Percentiles rank a stretch among this genome's conserved stretches.
Conservation (phyloP, 495 filamentous ascomycete genomes). For the Articulospora tetracladia region DNA sequence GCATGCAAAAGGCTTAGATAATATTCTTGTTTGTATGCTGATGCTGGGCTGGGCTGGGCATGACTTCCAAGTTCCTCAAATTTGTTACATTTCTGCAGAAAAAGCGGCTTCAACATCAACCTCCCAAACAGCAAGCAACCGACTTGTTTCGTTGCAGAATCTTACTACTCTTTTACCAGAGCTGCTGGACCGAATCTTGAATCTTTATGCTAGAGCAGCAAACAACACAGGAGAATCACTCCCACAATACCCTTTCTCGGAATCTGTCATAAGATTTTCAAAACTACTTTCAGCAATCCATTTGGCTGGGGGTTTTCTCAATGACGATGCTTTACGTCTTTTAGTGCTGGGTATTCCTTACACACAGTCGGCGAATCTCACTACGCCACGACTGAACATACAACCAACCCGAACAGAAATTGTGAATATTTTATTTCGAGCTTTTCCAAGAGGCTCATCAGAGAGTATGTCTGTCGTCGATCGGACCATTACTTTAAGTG, state of each 20-base stretch:
- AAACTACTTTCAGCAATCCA: conserved; percentile 70
- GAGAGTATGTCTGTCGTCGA: conserved; percentile 68
- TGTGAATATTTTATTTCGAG: conserved; percentile 63
- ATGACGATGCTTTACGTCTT: conserved; percentile 61
- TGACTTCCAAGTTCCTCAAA: conserved; percentile 74
- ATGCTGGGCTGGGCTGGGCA: conserved; percentile 81
- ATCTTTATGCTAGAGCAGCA: conserved; percentile 71
- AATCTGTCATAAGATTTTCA: conserved; percentile 75
- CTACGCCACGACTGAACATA: conserved; percentile 40
- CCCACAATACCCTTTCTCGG: conserved; percentile 75
- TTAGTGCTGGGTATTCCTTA: conserved; percentile 57
- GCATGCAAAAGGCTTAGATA: conserved; percentile 94
- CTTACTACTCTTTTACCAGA: conserved; percentile 64
- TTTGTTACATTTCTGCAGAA: conserved; percentile 44
- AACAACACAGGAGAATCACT: conserved; percentile 76
- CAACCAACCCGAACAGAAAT: conserved; percentile 62
- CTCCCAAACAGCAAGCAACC: conserved; percentile 39
- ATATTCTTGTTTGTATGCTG: conserved; percentile 74
- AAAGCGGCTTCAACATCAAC: conserved; percentile 34
- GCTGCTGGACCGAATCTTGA: conserved; percentile 76
- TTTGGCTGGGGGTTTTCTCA: conserved; percentile 62
- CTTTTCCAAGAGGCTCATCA: conserved; percentile 57
- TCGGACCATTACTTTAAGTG: conserved; percentile 71
- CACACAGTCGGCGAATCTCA: conserved; percentile 23
- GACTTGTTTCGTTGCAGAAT: conserved; percentile 56